Conservation (phyloP, 495 filamentous ascomycete species). For the Daldinia grandis region DNA sequence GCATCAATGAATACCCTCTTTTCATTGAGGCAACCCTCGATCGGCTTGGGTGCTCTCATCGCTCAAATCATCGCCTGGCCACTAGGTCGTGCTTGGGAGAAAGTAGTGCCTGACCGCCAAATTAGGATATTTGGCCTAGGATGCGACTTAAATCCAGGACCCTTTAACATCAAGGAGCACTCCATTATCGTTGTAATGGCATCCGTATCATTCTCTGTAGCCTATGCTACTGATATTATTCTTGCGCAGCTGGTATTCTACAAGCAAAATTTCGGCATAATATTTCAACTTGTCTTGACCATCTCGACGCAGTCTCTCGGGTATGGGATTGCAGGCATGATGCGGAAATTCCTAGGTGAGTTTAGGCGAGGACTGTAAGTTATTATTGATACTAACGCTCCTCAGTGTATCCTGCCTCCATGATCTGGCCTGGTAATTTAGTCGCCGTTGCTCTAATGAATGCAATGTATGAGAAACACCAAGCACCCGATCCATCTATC, state of each 20-base stretch:
- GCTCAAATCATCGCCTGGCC: conserved; percentile 78
- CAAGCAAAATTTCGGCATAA: conserved; percentile 69
- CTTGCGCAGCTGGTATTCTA: conserved; percentile 73
- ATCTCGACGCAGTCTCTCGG: conserved; percentile 78
- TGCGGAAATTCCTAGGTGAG: conserved; percentile 57
- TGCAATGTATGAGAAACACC: conserved; percentile 71
- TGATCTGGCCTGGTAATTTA: conserved; percentile 78
- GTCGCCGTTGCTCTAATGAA: conserved; percentile 72
- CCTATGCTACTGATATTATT: conserved; percentile 74
- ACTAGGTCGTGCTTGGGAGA: conserved; percentile 65
- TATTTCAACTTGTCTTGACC: conserved; percentile 72
- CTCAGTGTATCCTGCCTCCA: conserved; percentile 68
- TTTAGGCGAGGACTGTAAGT: background rate
- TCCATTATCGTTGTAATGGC: conserved; percentile 81
- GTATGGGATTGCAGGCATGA: conserved; percentile 76
- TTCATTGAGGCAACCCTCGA: conserved; percentile 70
- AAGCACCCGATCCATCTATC: conserved; percentile 55
- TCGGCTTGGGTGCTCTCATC: conserved; percentile 71
- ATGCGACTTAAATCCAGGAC: conserved; percentile 71
- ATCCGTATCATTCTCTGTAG: conserved; percentile 65
- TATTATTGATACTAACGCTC: conserved; percentile 8
- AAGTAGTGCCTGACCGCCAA: conserved; percentile 58
- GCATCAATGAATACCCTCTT: conserved; percentile 76
- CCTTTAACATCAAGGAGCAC: conserved; percentile 81
- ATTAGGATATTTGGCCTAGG: conserved; percentile 63